phyloP scores from a whole-genome alignment of 208 protist genomes.

The Wallacemonas sp. region DNA sequence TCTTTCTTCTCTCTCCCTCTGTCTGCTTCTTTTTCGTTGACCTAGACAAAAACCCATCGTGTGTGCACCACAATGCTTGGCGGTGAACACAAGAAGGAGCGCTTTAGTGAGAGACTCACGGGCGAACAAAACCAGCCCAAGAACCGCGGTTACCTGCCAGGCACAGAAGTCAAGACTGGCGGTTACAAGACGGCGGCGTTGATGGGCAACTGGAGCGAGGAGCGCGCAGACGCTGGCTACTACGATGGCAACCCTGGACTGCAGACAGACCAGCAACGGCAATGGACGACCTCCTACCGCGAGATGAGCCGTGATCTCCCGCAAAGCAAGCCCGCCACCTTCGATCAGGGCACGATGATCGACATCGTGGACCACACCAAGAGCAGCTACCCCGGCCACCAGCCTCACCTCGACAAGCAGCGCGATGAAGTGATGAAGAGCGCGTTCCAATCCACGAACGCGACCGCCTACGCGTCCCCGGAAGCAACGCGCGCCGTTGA shows the following conservation, averaged over 20 bases:
- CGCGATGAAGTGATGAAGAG: conserved; percentile 24
- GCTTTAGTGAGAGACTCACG: conserved; percentile 80
- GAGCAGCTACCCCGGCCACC: conserved; percentile 77
- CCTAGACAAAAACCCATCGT: no score
- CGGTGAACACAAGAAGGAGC: conserved; percentile 88
- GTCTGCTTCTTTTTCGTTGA: no score
- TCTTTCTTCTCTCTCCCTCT: no score
- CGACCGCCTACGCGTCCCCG: conserved; percentile 24
- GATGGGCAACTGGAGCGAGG: conserved; percentile 87
- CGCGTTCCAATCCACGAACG: conserved; percentile 18
- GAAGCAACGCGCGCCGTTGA: conserved; percentile 28
- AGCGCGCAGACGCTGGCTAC: conserved; percentile 74
- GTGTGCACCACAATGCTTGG: conserved; percentile 70
- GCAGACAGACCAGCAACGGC: conserved; percentile 52
- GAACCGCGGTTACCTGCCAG: conserved; percentile 85
- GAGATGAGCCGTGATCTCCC: conserved; percentile 25
- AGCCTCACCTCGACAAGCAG: conserved; percentile 73
- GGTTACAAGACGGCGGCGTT: conserved; percentile 81
- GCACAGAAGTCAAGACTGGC: conserved; percentile 67
- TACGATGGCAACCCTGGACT: conserved; percentile 73
- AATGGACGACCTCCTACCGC: conserved; percentile 29
- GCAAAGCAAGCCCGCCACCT: conserved; percentile 17
- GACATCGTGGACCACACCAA: conserved; percentile 76
- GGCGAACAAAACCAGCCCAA: conserved; percentile 80
- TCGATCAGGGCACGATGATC: conserved; percentile 71